Evolutionary conservation across 805 yeast genomes (phyloP).

Genomic region (Starmerella apicola): DNA sequence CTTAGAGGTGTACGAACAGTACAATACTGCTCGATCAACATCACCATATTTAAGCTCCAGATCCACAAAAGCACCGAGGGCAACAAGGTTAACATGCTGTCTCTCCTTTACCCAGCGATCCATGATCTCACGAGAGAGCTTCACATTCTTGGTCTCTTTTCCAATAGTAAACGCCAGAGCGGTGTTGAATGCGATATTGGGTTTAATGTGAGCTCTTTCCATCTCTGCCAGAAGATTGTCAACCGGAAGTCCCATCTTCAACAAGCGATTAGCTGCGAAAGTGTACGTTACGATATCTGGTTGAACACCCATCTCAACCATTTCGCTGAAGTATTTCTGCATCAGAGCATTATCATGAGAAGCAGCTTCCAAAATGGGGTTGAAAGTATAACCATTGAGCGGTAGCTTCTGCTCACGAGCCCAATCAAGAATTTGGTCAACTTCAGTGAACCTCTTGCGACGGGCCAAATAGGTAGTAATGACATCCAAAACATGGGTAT

Average conservation of each 20-base stretch:
- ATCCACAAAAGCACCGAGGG: constrained; percentile 25
- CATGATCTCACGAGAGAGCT: constrained; percentile 42
- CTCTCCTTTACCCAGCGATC: constrained; percentile 1
- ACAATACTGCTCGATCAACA: constrained; percentile 11
- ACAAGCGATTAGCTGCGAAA: constrained; percentile 40
- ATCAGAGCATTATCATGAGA: constrained; percentile 31
- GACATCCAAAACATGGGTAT: constrained; percentile 29
- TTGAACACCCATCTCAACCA: constrained; percentile 32
- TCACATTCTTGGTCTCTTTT: constrained; percentile 35
- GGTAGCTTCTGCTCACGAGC: constrained; percentile 27
- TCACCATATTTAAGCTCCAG: constrained; percentile 24
- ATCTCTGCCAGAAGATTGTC: constrained; percentile 30
- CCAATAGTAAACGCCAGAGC: constrained; percentile 44
- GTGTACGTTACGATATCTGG: constrained; percentile 58
- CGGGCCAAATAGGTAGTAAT: constrained; percentile 35
- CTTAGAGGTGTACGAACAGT: constrained; percentile 19
- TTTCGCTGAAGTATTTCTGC: constrained; percentile 36
- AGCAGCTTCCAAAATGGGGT: constrained; percentile 37
- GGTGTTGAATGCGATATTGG: constrained; percentile 35
- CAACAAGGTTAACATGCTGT: constrained; percentile 23
- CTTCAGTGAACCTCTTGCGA: constrained; percentile 32
- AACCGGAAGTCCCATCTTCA: constrained; percentile 36
- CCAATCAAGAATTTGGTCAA: constrained; percentile 33
- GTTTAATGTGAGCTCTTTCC: constrained; percentile 33
- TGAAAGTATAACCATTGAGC: constrained; percentile 41